Percentiles rank a stretch among this genome's conserved stretches.
Evolutionary conservation across 2,329 filamentous ascomycete species (phyloP).

Genomic region (Hortaea sp.): DNA sequence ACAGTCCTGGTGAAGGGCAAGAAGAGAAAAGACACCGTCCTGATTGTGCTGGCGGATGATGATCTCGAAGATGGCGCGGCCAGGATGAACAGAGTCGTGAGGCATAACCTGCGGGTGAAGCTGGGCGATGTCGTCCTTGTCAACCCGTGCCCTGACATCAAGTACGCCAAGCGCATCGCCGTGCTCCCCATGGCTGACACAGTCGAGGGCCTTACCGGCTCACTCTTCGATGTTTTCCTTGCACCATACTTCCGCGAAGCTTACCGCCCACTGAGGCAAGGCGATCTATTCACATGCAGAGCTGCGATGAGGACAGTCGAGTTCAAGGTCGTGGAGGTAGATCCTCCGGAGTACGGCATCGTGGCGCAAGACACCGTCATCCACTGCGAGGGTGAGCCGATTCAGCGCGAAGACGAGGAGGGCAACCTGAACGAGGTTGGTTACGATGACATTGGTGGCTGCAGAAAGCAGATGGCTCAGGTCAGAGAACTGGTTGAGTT

Average conservation of each 20-base stretch:
- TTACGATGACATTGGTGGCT: constrained; percentile 98
- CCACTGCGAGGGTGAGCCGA: constrained; percentile 93
- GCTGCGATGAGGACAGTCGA: constrained; percentile 99
- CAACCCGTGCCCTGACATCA: constrained; percentile 96
- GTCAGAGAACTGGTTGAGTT: constrained; percentile 98
- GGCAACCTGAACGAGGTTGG: constrained; percentile 98
- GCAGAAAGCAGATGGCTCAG: constrained; percentile 99
- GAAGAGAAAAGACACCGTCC: constrained; percentile 97
- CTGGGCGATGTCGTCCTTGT: constrained; percentile 97
- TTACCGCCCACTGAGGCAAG: constrained; percentile 93
- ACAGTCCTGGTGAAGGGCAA: constrained; percentile 98
- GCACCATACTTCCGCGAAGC: constrained; percentile 99
- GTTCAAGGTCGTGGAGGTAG: constrained; percentile 98
- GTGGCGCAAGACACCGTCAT: constrained; percentile 98
- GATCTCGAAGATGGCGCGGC: constrained; percentile 95
- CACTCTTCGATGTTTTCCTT: constrained; percentile 97
- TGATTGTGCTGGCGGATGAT: constrained; percentile 95
- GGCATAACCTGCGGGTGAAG: constrained; percentile 97
- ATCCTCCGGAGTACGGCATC: constrained; percentile 96
- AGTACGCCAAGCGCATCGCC: constrained; percentile 99
- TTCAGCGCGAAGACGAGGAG: constrained; percentile 97
- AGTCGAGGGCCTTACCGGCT: constrained; percentile 93
- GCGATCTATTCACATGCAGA: constrained; percentile 92
- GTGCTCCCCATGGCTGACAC: constrained; percentile 97
- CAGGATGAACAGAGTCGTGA: constrained; percentile 95